Evolutionary conservation across 805 yeast genomes (phyloP), one percentile per base, ranked within the genome.

Genomic region (Middelhovenomyces tepae): DNA sequence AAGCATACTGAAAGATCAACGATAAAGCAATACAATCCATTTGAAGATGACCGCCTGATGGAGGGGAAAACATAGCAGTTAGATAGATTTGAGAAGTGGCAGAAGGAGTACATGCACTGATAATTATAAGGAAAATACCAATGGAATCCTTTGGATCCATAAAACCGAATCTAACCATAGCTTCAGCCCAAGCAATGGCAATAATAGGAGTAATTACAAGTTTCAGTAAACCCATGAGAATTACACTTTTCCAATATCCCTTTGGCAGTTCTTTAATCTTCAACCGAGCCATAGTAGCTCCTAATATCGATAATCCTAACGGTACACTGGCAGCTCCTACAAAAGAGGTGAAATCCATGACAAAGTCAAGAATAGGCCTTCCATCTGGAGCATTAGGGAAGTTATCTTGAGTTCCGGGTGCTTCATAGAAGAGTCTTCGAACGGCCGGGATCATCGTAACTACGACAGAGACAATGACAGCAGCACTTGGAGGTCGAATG

Each of bases 271-370:
- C 48, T 5, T 60, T 62, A 14, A 86, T 55, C 40, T 73, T 60
- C 32, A 89, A 65, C 30, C 95, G 62, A 1, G 95, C 81, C 26
- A 89, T 73, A 2, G 95, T 85, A 11, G 89, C 94, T 2, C 97
- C 97, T 18, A 89, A 56, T 38, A 89, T 50, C 28, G 84, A 53
- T 39, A 89, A 61, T 0, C 96, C 97, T 37, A 84, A 56, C 1
- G 96, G 97, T 21, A 89, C 94, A 31, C 82, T 74, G 0, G 95
- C 95, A 17, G 74, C 74, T 0, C 95, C 95, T 5, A 89, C 62
- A 51, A 89, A 89, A 2, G 71, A 51, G 0, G 89, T 66, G 43
- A 78, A 73, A 51, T 89, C 95, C 74, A 89, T 81, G 4, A 87
- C 36, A 43, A 87, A 87, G 22, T 84, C 84, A 19, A 89, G 62